Evolutionary conservation across 305 asterid species (phyloP), one percentile per base, ranked within the genome.

Genomic region (Striga hermonthica): DNA sequence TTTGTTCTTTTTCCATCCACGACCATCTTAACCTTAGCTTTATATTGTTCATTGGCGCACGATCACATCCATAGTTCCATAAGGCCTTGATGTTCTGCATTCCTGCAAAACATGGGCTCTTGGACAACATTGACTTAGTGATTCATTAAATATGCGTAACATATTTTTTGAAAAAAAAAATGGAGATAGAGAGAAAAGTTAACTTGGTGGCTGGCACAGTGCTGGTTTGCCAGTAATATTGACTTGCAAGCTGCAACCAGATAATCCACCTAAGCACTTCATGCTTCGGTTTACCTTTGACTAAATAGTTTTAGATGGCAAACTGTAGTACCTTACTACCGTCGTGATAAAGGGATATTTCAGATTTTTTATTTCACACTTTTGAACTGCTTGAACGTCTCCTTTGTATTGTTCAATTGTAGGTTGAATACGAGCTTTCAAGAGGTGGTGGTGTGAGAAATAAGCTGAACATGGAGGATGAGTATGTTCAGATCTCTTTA

Each of bases 351-450:
- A 48, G 11, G 56, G 34, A 67, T 67, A 38, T 57, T 62, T 56
- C 45, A 39, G 15, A 28, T 7, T 63, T 64, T n/a, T 6, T 14
- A 50, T 28, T 15, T 47, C 3, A 41, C 56, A 62, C 52, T 47
- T 12, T 68, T 69, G 53, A 64, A 45, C 11, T 58, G 28, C 66
- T 69, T 71, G 52, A 68, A n/a, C 57, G 14, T 74, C 79, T 81
- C 61, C 64, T 47, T 28, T 57, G 57, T 65, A 62, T 52, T 64
- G 37, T 62, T 61, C 66, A 39, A 56, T 70, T 79, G 78, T 72
- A 91, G 96, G 96, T 74, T 5, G 96, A 82, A 75, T 71, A 72
- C 60, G 95, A 87, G 79, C 82, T 91, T 75, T 79, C 89, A 76
- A 76, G 78, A 79, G 87, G 86, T 76, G 82, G 70, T 67, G 71